phyloP scores from a whole-genome alignment of 2,329 filamentous ascomycete genomes.

The Didymosphaeria variabile region DNA sequence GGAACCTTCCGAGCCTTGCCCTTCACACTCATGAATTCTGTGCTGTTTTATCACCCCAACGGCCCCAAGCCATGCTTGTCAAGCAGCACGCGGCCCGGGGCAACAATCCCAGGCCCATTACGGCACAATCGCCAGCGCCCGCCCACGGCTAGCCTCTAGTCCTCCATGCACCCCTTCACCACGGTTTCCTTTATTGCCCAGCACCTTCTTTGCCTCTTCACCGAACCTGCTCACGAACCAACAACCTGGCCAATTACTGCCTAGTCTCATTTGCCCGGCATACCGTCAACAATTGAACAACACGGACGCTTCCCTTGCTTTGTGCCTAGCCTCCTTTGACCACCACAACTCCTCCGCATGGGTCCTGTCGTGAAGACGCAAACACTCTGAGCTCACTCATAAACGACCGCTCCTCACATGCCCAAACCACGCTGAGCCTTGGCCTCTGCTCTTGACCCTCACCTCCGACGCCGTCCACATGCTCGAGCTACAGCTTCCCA shows the following conservation, averaged over 20 bases:
- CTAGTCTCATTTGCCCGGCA: constrained; percentile 39
- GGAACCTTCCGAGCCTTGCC: constrained; percentile 49
- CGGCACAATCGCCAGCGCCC: constrained; percentile 15
- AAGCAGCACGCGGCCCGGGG: constrained; percentile 39
- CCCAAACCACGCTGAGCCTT: constrained; percentile 7
- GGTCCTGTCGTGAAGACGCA: constrained; percentile 34
- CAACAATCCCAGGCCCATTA: constrained; percentile 29
- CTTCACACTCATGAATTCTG: constrained; percentile 50
- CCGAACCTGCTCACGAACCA: constrained; percentile 12
- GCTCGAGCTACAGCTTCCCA: constrained; percentile 53
- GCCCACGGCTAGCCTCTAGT: constrained; percentile 14
- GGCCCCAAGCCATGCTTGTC: constrained; percentile 49
- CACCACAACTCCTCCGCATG: constrained; percentile 18
- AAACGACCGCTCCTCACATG: constrained; percentile 11
- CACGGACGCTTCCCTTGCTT: constrained; percentile 43
- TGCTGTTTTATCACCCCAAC: constrained; percentile 52
- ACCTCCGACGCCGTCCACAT: constrained; percentile 41
- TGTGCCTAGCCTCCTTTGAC: constrained; percentile 21
- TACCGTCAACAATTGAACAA: constrained; percentile 36
- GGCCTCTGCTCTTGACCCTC: constrained; percentile 5
- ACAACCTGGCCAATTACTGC: constrained; percentile 35
- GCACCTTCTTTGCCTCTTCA: constrained; percentile 15
- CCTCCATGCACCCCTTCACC: constrained; percentile 15
- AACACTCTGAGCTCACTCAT: constrained; percentile 1
- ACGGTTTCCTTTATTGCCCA: constrained; percentile 28